phyloP scores from a whole-genome alignment of 108 stramenopile species.

The Poteriospumella lacustris region DNA sequence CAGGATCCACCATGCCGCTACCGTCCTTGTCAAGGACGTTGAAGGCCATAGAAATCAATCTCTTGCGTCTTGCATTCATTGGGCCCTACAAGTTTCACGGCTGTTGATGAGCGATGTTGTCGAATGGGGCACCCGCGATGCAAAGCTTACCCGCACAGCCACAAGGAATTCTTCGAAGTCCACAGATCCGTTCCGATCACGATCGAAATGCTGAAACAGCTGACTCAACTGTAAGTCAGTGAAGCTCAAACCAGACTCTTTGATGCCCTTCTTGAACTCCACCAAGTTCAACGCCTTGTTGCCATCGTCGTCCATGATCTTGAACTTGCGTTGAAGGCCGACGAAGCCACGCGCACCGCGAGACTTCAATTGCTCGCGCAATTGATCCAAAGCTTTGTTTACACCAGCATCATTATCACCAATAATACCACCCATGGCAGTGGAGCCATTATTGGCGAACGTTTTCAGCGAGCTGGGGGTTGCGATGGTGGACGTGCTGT shows the following conservation, averaged over 20 bases:
- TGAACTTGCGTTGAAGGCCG: constrained; percentile 44
- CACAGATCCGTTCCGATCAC: constrained; percentile 16
- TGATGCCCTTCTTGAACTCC: constrained; percentile 57
- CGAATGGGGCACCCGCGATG: too few species aligned
- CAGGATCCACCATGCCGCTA: neutral
- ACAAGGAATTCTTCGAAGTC: constrained; percentile 30
- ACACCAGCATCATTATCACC: constrained; percentile 18
- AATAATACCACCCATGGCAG: neutral
- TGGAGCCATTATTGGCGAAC: neutral
- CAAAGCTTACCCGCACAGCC: neutral
- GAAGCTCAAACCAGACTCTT: constrained; percentile 37
- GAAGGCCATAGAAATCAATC: constrained; percentile 3
- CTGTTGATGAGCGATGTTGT: neutral
- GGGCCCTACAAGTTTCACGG: neutral
- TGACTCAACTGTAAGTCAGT: constrained; percentile 24
- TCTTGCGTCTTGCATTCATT: neutral
- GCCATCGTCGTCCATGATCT: constrained; percentile 54
- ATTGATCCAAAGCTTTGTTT: neutral
- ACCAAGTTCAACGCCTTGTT: constrained; percentile 31
- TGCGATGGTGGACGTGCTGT: neutral
- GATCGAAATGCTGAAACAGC: constrained; percentile 10
- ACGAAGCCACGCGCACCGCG: constrained; percentile 46
- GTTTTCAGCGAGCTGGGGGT: neutral
- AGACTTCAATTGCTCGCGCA: constrained; percentile 19
- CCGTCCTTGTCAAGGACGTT: neutral